These are phyloP conservation scores for Murraya paniculata DNA, from an alignment of 345 rosid species.

Conservation along the genomic window DNA sequence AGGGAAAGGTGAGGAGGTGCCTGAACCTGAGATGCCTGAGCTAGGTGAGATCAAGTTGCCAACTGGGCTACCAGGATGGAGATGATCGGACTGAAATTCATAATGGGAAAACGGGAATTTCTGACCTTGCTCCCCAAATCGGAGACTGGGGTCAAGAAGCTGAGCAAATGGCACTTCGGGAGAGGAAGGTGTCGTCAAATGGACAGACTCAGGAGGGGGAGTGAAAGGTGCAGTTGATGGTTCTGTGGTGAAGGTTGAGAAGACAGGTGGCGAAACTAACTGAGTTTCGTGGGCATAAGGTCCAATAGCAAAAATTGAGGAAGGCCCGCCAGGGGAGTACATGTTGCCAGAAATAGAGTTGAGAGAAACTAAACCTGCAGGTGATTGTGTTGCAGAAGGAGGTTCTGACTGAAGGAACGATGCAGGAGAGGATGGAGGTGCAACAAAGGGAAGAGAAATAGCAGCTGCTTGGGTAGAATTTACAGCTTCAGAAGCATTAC, in stretches of 20 bases:
- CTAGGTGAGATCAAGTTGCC: slow-evolving; percentile 89
- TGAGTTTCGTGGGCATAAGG: slow-evolving; percentile 95
- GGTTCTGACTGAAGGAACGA: slow-evolving; percentile 94
- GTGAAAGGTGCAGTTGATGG: slow-evolving; percentile 98
- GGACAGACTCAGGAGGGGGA: slow-evolving; percentile 84
- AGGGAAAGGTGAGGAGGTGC: slow-evolving; percentile 88
- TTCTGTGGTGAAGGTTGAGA: slow-evolving; percentile 89
- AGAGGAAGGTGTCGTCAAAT: slow-evolving; percentile 87
- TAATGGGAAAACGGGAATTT: slow-evolving; percentile 50
- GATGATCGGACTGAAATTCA: slow-evolving; percentile 78
- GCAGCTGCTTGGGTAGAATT: slow-evolving; percentile 34
- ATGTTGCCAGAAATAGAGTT: slow-evolving; percentile 59
- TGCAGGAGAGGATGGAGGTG: slow-evolving; percentile 97
- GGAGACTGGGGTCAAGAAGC: slow-evolving; percentile 51
- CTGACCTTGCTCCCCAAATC: slow-evolving; percentile 33
- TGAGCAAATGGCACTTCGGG: slow-evolving; percentile 98
- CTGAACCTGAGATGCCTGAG: slow-evolving; percentile 85
- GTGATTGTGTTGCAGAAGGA: slow-evolving; percentile 81
- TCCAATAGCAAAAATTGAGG: slow-evolving; percentile 88
- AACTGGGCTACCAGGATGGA: slow-evolving; percentile 94
- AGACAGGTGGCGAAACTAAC: slow-evolving; percentile 90
- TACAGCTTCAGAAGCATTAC: slow-evolving; percentile 37
- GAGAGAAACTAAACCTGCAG: slow-evolving; percentile 59
- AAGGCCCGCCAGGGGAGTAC: slow-evolving; percentile 68
- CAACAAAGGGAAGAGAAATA: slow-evolving; percentile 61